Base-by-base conservation (phyloP, 2,329 filamentous ascomycete genomes). In the Esteya vermicola region DNA sequence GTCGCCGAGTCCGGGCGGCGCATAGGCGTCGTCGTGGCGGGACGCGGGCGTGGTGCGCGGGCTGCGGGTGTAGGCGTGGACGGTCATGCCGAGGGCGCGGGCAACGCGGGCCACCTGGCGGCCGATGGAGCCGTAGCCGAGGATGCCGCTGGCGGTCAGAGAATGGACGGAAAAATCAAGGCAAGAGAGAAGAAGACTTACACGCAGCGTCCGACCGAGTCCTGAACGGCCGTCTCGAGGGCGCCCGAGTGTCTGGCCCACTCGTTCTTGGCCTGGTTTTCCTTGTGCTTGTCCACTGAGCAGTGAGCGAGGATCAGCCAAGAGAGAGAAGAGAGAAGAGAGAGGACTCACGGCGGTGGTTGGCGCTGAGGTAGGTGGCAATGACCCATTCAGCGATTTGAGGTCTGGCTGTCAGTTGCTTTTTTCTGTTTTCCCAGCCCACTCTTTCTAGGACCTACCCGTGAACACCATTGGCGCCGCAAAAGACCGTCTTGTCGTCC, bases 21-120 rank as follows among this genome's bases (percentile, higher is more conserved):
- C 70, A 58, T 79, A 89, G 5, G 75, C 71, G 12, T 59, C 54
- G 56, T 89, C 81, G 23, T 57, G 62, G 33, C 70, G 71, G 1
- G 75, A 79, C 40, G 76, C 76, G 0, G 75, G 68, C 0, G 81
- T 85, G 9, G 63, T 55, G n/a, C 79, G 76, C 1, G 79, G 71
- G 22, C 72, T 73, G 0, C 81, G 75, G 0, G 82, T 89, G 60
- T 81, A 86, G 1, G 82, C 83, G 52, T 85, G 65, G 0, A 89
- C 72, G 21, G 74, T 65, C 69, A 84, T 78, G 18, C 83, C 83
- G 50, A 85, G 57, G 3, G 78, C 77, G 10, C 64, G 64, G 9
- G 70, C 70, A 3, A 84, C 66, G 7, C 67, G 63, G 4, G 68
- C 70, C 5, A 60, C 60, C 43, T 74, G 69, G 1, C 70, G 60